Evolutionary conservation across 306 rosid species (phyloP), one percentile per base, ranked within the genome.

Genomic region (Begonia loranthoides): DNA sequence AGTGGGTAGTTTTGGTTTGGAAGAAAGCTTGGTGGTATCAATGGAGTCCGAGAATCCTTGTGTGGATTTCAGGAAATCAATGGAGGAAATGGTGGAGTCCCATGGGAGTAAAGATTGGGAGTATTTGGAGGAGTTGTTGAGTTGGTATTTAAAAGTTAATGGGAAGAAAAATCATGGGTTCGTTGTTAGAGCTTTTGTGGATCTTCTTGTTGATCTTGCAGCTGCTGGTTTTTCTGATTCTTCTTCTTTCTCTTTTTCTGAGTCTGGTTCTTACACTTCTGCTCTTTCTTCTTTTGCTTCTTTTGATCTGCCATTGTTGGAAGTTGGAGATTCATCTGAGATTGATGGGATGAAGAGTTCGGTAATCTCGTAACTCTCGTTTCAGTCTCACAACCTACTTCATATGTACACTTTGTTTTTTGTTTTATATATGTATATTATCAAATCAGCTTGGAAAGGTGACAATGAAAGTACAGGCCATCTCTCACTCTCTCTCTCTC

Each of bases 21-120:
- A 74, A 28, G 96, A 84, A 51, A 84, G 93, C 51, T 78, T 74
- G 49, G 74, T 77, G 6, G 15, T 81, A 22, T 78, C 80, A 2
- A 64, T 87, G 68, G 94, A 87, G 1, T 87, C 96, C 8, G 75
- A 71, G 19, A 80, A 87, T 59, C 93, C 86, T 10, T 81, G 74
- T 17, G 59, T 56, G 9, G 96, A 87, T 51, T 84, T 87, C 24
- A 66, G 71, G 54, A 75, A 58, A 51, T 87, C 96, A 17, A 87
- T 87, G 96, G 87, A 71, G 73, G 94, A 87, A 56, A 81, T 87
- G 88, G 93, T 87, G 64, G 96, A 81, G 55, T 50, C 57, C 12
- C 79, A 76, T 60, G 94, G 88, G 0, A 66, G 83, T 1, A 84
- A 46, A 21, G 92, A 84, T 57, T 87, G 87, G 96, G 94, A 81